Conservation (phyloP, 2,329 filamentous ascomycete genomes). For the Penicillium sp. region DNA sequence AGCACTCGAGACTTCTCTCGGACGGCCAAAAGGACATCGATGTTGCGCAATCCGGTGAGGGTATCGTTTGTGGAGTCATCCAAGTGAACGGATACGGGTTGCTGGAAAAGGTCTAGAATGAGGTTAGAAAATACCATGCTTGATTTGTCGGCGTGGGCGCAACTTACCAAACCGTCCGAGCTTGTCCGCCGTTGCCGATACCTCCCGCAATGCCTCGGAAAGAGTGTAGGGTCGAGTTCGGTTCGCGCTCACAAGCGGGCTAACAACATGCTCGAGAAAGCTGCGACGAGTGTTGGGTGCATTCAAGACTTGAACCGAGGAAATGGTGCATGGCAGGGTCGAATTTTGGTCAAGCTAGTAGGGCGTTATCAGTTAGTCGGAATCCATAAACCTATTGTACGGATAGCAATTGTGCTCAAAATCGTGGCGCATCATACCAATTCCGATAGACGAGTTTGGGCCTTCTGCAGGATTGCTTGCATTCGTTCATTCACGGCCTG, state of each 20-base stretch:
- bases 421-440: slow-evolving; percentile 47
- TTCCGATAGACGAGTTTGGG: slow-evolving; percentile 58
- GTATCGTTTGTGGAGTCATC: slow-evolving; percentile 67
- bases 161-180: slow-evolving; percentile 70
- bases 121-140: slow-evolving; percentile 14
- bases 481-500: slow-evolving; percentile 56
- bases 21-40: slow-evolving; percentile 73
- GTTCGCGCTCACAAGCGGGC: slow-evolving; percentile 67
- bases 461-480: slow-evolving; percentile 54
- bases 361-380: slow-evolving; percentile 13
- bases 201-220: slow-evolving; percentile 66
- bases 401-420: neutral
- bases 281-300: slow-evolving; percentile 73
- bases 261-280: slow-evolving; percentile 77
- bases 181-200: slow-evolving; percentile 66
- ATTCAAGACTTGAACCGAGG: slow-evolving; percentile 75
- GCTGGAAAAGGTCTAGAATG: slow-evolving; percentile 71
- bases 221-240: slow-evolving; percentile 67
- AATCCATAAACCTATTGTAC: neutral
- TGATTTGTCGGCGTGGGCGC: neutral
- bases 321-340: slow-evolving; percentile 80
- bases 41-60: slow-evolving; percentile 59
- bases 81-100: slow-evolving; percentile 73
- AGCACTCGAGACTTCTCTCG: slow-evolving; percentile 76
- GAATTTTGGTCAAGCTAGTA: slow-evolving; percentile 70